These are phyloP conservation scores for Jatropha podagrica DNA, from an alignment of 441 rosid species.

Conservation along the genomic window DNA sequence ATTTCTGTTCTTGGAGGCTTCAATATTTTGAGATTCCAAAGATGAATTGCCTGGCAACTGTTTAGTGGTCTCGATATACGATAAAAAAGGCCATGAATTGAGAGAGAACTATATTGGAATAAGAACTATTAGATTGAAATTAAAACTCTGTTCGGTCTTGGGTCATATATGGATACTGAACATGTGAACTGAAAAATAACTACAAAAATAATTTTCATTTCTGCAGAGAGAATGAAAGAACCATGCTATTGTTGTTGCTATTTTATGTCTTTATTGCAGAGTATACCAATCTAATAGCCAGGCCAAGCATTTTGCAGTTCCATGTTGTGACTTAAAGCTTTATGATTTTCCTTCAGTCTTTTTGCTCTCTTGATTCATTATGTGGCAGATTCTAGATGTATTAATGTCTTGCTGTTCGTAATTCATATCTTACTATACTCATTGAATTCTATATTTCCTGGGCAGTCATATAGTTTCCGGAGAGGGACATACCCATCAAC, in stretches of 20 bases:
- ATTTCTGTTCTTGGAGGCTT: not conserved
- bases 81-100: not conserved
- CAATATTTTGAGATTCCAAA: not conserved
- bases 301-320: not conserved
- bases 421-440: not conserved
- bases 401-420: not conserved
- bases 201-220: not conserved
- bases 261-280: no score
- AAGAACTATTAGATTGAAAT: not conserved
- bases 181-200: not conserved
- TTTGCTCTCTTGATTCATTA: not conserved
- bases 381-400: not conserved
- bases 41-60: not conserved
- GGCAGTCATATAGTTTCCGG: conserved; percentile 78
- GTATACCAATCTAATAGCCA: conserved; percentile 1
- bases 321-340: not conserved
- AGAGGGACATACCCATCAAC: conserved; percentile 83
- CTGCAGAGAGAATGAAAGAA: no score
- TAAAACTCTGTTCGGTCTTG: not conserved
- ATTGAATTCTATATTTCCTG: conserved; percentile 18
- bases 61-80: not conserved
- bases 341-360: not conserved
- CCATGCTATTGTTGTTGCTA: no score
- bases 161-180: not conserved
- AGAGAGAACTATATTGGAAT: conserved; percentile 3